These are phyloP conservation scores for Claviceps sp. DNA, from an alignment of 2,329 filamentous ascomycete species.

Conservation along the genomic window DNA sequence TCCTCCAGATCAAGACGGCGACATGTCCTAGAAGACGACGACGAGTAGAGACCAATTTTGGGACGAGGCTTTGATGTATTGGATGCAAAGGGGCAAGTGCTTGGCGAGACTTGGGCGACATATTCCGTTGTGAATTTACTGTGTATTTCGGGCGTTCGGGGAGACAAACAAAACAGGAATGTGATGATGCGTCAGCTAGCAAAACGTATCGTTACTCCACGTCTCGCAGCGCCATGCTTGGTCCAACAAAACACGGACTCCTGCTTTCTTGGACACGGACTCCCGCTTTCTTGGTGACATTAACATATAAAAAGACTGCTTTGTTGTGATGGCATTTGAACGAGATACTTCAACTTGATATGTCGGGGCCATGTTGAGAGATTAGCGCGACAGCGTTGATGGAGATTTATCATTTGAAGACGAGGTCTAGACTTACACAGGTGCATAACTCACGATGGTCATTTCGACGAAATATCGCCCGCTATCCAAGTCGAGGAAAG, in stretches of 20 bases:
- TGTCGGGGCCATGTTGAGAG: no score
- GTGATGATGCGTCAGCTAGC: not conserved
- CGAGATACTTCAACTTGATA: no score
- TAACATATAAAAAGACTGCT: no score
- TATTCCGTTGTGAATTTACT: not conserved
- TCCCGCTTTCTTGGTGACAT: no score
- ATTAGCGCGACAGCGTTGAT: no score
- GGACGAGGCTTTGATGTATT: not conserved
- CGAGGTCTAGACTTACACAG: no score
- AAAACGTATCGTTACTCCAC: not conserved
- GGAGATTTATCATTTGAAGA: no score
- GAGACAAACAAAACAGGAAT: not conserved
- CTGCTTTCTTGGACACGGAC: no score
- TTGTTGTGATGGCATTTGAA: no score
- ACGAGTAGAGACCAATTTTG: slow-evolving; percentile 2
- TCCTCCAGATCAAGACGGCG: slow-evolving; percentile 37
- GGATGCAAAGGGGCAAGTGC: not conserved
- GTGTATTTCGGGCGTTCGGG: not conserved
- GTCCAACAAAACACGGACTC: not conserved
- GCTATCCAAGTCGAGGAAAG: no score
- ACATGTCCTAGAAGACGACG: slow-evolving; percentile 42
- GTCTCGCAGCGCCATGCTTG: not conserved
- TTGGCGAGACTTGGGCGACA: not conserved
- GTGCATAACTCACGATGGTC: no score
- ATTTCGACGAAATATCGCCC: no score